Percentiles rank a stretch among this genome's conserved stretches.
Conservation (phyloP, 495 filamentous ascomycete species). For the Darksidea phi region DNA sequence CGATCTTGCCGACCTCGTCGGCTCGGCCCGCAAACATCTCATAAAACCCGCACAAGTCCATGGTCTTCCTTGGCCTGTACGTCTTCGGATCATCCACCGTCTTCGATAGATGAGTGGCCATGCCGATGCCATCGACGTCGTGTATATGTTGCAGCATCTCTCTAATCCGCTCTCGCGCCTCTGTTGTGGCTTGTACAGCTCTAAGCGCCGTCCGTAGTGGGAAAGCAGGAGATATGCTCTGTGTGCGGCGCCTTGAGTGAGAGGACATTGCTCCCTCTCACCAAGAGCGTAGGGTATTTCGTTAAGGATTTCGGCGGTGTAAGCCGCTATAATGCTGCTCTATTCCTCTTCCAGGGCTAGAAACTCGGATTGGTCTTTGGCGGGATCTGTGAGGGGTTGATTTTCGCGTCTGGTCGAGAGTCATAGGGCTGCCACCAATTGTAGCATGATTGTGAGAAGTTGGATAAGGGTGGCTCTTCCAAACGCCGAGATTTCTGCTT, state of each 20-base stretch:
- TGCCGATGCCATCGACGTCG: neutral
- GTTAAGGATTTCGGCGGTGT: neutral
- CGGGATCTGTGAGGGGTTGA: neutral
- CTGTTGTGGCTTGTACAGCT: neutral
- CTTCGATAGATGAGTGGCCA: neutral
- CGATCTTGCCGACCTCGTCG: too few species aligned
- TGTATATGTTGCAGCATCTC: neutral
- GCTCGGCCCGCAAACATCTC: neutral
- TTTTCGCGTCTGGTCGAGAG: neutral
- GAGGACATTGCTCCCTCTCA: neutral
- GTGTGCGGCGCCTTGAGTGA: neutral
- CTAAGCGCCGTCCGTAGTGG: neutral
- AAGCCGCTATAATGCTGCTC: neutral
- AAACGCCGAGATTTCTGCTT: neutral
- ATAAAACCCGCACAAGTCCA: neutral
- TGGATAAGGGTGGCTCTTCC: slow-evolving; percentile 9
- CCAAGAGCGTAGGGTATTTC: slow-evolving; percentile 7
- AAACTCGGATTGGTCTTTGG: neutral
- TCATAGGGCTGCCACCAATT: neutral
- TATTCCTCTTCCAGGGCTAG: neutral
- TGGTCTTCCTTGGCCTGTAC: too few species aligned
- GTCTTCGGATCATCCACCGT: neutral
- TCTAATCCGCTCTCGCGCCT: neutral
- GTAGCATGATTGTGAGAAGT: slow-evolving; percentile 1
- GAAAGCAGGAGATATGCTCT: neutral